These are phyloP conservation scores for Malassezia brasiliensis DNA, from an alignment of 1,284 basidiomycete genomes.

Conservation along the genomic window DNA sequence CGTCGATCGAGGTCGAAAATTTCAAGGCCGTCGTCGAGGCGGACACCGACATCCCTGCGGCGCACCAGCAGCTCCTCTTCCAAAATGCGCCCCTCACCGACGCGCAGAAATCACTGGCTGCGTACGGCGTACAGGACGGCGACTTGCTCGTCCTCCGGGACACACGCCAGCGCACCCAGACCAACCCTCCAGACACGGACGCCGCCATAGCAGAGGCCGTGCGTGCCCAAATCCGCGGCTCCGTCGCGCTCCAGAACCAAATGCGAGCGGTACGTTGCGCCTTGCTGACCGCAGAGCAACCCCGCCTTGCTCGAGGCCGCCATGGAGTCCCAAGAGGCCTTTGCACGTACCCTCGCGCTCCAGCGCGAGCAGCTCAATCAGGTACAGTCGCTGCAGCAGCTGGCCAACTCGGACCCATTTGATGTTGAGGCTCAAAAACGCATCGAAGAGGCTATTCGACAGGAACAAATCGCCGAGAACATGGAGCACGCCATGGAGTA, in stretches of 20 bases:
- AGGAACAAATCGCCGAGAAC: conserved; percentile 72
- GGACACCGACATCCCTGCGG: conserved; percentile 27
- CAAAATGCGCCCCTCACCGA: conserved; percentile 23
- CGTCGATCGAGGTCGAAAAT: conserved; percentile 38
- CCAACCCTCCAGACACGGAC: not conserved
- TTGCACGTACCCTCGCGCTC: conserved; percentile 23
- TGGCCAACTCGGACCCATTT: conserved; percentile 70
- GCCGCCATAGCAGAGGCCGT: conserved; percentile 68
- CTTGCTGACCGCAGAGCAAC: conserved; percentile 16
- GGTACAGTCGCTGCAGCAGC: conserved; percentile 57
- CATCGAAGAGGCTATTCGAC: conserved; percentile 87
- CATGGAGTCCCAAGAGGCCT: conserved; percentile 8
- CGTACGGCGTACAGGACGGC: conserved; percentile 30
- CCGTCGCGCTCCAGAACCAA: conserved; percentile 68
- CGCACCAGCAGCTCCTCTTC: conserved; percentile 27
- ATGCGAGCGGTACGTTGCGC: conserved; percentile 52
- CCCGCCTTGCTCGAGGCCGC: conserved; percentile 26
- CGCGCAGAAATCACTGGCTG: conserved; percentile 22
- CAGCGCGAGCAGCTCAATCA: conserved; percentile 43
- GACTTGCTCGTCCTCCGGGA: conserved; percentile 32
- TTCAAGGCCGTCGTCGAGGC: conserved; percentile 38
- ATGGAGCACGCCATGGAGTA: conserved; percentile 48
- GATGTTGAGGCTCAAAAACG: conserved; percentile 69
- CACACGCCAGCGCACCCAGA: not conserved
- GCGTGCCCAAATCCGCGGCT: conserved; percentile 72